These are phyloP conservation scores for Penicillium chermesinum DNA, from an alignment of 495 filamentous ascomycete species.

Conservation along the genomic window DNA sequence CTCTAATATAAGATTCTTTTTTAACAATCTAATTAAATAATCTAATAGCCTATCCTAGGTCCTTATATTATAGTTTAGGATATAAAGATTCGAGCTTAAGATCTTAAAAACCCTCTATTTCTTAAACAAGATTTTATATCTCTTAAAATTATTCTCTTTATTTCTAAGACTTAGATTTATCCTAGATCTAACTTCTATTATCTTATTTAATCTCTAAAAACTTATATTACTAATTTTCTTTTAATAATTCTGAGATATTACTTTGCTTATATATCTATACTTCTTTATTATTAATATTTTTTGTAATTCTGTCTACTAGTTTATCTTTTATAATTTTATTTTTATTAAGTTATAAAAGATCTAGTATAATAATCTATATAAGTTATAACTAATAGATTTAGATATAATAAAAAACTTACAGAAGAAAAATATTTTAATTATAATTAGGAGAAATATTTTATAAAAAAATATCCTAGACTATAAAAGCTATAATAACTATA, in stretches of 20 bases:
- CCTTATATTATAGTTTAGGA: neutral
- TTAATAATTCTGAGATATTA: neutral
- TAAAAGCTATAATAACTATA: no score
- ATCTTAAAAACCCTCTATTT: no score
- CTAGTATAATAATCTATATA: neutral
- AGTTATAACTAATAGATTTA: neutral
- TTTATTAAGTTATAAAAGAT: no score
- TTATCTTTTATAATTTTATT: no score
- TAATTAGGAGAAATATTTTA: no score
- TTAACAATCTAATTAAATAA: no score
- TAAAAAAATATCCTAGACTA: no score
- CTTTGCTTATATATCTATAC: neutral
- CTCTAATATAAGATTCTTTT: neutral
- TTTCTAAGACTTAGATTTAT: neutral
- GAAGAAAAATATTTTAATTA: no score
- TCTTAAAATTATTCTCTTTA: neutral
- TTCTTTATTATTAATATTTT: neutral
- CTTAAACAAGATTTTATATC: no score
- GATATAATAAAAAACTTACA: neutral
- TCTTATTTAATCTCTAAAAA: neutral
- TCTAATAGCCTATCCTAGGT: neutral
- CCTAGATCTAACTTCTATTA: neutral
- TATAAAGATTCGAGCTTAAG: neutral
- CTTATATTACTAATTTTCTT: neutral
- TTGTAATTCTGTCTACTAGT: neutral